Percentiles rank a stretch among this genome's conserved stretches.
Evolutionary conservation across 768 basidiomycete species (phyloP).

Genomic region (Mycena sanguinolenta): DNA sequence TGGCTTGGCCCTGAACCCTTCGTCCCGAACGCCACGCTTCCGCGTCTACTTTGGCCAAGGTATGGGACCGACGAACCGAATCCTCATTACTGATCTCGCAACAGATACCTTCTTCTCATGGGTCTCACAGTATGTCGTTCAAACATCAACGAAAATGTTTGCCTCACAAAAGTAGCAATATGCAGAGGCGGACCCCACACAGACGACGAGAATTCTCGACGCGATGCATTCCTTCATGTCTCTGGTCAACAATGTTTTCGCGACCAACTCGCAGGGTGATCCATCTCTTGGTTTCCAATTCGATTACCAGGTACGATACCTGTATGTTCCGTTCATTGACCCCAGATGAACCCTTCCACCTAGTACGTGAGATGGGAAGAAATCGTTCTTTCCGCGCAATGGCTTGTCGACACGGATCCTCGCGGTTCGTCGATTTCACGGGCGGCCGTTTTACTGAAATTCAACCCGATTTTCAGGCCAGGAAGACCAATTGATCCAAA

Average conservation of each 20-base stretch:
- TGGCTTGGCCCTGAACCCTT: constrained; percentile 59
- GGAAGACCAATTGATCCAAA: constrained; percentile 52
- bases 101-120: constrained; percentile 47
- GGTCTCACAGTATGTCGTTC: constrained; percentile 50
- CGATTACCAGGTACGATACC: constrained; percentile 57
- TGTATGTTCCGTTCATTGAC: too few relatives aligned
- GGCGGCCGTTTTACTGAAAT: not conserved
- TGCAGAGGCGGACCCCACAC: constrained; percentile 55
- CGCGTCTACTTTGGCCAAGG: constrained; percentile 58
- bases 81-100: not conserved
- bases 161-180: constrained; percentile 50
- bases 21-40: constrained; percentile 51
- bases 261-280: constrained; percentile 50
- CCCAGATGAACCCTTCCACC: too few relatives aligned
- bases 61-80: constrained; percentile 36
- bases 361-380: too few relatives aligned
- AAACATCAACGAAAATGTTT: not conserved
- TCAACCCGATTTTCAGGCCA: constrained; percentile 42
- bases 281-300: constrained; percentile 56
- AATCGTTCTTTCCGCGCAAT: constrained; percentile 53
- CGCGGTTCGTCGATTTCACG: constrained; percentile 43
- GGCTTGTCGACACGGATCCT: constrained; percentile 57
- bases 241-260: constrained; percentile 51
- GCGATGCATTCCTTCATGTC: constrained; percentile 54
- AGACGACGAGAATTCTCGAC: constrained; percentile 52